Base-by-base conservation (phyloP, 192 early-diverging fungal species). In the Entomortierella chlamydospora region DNA sequence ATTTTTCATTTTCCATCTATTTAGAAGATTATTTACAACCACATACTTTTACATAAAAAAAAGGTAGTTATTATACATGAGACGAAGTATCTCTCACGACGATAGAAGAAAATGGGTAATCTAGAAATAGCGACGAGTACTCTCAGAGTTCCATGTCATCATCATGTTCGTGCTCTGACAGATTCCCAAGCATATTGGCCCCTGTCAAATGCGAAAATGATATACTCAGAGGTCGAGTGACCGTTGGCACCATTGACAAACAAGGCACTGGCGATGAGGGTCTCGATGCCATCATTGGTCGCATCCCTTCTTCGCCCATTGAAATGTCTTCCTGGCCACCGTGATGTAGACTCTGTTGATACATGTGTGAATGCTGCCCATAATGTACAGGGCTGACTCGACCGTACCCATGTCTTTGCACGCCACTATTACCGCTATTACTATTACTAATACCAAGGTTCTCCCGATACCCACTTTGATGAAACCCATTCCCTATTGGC, bases 101-200 rank as follows among this genome's bases (percentile, higher is more conserved):
- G n/a, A 37, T 12, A 43, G 25, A 29, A 43, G 26, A 58, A 58
- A 34, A 58, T 33, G 18, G 50, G 10, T 15, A 17, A 37, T 53
- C 5, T 17, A 51, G 39, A 6, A 41, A 13, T 9, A 41, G 6
- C 39, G 20, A 11, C 15, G 3, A 20, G 4, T 47, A 20, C 20
- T 39, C 12, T 64, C 22, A 79, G 17, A 79, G 68, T 47, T 79
- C 76, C 76, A 79, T 79, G 43, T 79, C 76, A 17, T 79, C 76
- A 9, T 79, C 76, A 18, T 69, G 68, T 47, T 78, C 74, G 9
- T 74, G 72, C 41, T 74, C 72, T 20, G 76, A 29, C 17, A 79
- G 41, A 22, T 79, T 57, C 20, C 61, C 76, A 18, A 79, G 51
- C 62, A 70, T 68, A 13, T 66, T 69, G 9, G 68, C 28, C 0